These are phyloP conservation scores for Boechera divaricarpa DNA, from an alignment of 345 rosid species.

Conservation along the genomic window DNA sequence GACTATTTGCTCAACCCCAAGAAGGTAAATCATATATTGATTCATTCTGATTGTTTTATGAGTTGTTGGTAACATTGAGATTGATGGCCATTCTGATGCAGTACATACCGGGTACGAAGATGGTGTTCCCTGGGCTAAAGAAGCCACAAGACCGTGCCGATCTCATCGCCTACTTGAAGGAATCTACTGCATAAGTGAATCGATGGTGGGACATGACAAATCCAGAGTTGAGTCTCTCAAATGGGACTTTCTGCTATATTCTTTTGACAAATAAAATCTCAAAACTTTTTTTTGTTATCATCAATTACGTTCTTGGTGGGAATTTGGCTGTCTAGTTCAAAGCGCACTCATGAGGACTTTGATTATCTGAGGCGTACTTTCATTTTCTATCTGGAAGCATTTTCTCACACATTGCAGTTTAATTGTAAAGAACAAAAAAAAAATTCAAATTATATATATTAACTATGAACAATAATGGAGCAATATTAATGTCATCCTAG, in stretches of 20 bases:
- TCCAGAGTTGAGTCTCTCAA: conserved; percentile 19
- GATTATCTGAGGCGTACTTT: conserved; percentile 19
- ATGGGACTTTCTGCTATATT: conserved; percentile 25
- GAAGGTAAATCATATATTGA: conserved; percentile 58
- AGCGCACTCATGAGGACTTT: conserved; percentile 7
- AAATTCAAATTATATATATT: conserved; percentile 10
- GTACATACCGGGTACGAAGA: conserved; percentile 98
- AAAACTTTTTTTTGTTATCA: conserved; percentile 1
- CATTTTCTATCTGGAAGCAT: not conserved
- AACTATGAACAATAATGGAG: conserved; percentile 28
- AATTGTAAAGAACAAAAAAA: not conserved
- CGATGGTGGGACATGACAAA: not conserved
- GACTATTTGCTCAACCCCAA: conserved; percentile 90
- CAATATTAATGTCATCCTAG: conserved; percentile 16
- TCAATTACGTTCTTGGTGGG: conserved; percentile 24
- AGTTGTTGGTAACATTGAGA: not conserved
- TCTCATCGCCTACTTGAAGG: conserved; percentile 91
- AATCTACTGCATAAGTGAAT: conserved; percentile 60
- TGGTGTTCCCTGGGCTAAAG: conserved; percentile 98
- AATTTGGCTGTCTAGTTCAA: conserved; percentile 11
- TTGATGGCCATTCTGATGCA: conserved; percentile 44
- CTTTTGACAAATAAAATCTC: conserved; percentile 47
- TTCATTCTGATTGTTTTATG: not conserved
- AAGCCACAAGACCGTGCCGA: conserved; percentile 93
- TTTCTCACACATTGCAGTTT: not conserved